A percentile compares a stretch with the other conserved stretches of the same genome.
Evolutionary conservation across 1,284 basidiomycete genomes (phyloP).

Genomic region (Apiotrichum gamsii): DNA sequence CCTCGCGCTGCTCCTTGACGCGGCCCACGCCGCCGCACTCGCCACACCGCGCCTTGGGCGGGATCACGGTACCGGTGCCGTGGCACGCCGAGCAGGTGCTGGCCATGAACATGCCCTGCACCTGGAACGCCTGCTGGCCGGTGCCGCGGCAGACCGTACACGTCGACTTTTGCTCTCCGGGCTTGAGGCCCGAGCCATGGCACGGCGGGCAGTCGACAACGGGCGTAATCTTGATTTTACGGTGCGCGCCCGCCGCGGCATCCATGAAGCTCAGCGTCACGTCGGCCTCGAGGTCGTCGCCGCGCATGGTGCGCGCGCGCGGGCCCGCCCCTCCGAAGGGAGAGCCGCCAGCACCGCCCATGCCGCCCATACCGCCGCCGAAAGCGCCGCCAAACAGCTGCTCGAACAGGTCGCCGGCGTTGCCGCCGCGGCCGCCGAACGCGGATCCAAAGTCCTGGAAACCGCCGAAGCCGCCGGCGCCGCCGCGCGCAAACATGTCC

Average conservation of each 20-base stretch:
- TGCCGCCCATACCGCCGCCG: constrained; percentile 25
- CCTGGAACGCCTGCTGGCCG: constrained; percentile 82
- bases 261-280: constrained; percentile 83
- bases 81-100: constrained; percentile 80
- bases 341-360: constrained; percentile 21
- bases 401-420: constrained; percentile 70
- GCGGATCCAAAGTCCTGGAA: constrained; percentile 63
- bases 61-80: constrained; percentile 76
- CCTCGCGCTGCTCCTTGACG: constrained; percentile 69
- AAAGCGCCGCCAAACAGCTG: constrained; percentile 70
- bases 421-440: constrained; percentile 56
- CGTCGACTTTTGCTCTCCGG: constrained; percentile 73
- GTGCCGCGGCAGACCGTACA: constrained; percentile 80
- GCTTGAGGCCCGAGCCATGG: constrained; percentile 77
- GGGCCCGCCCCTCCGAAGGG: constrained; percentile 37
- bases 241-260: constrained; percentile 81
- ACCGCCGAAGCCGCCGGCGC: constrained; percentile 60
- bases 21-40: constrained; percentile 82
- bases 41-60: constrained; percentile 70
- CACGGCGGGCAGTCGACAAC: constrained; percentile 81
- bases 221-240: constrained; percentile 70
- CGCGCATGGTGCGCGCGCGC: constrained; percentile 55
- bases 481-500: constrained; percentile 60
- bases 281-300: constrained; percentile 76
- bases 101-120: constrained; percentile 97